These are phyloP conservation scores for Tetraselmis striata DNA, from an alignment of 139 green algal species.

Conservation along the genomic window DNA sequence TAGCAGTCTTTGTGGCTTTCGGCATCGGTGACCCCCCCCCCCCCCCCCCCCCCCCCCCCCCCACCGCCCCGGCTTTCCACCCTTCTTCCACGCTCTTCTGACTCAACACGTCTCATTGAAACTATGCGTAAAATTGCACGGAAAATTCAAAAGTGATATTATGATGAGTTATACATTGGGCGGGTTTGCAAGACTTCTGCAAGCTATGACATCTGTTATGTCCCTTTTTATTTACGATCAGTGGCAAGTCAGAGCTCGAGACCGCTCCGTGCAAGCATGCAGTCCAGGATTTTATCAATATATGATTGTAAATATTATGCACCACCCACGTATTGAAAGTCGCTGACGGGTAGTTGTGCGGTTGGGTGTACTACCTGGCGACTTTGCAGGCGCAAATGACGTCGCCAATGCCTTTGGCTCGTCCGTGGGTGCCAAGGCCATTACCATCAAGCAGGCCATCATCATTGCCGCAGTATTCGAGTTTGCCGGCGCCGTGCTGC, in stretches of 20 bases:
- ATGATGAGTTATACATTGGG: background rate
- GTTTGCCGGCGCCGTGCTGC: slow-evolving; percentile 32
- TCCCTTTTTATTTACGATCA: background rate
- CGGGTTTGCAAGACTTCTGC: background rate
- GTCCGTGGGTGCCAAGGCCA: slow-evolving; percentile 25
- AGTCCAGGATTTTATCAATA: too few relatives aligned
- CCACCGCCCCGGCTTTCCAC: too few relatives aligned
- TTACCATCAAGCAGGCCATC: slow-evolving; percentile 32
- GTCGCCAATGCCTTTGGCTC: slow-evolving; percentile 39
- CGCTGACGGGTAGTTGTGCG: background rate
- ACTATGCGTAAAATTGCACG: too few relatives aligned
- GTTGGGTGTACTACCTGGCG: too few relatives aligned
- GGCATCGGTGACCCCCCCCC: too few relatives aligned
- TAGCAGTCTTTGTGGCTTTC: too few relatives aligned
- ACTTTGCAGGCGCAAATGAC: slow-evolving; percentile 20
- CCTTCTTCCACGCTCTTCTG: too few relatives aligned
- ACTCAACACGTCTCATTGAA: too few relatives aligned
- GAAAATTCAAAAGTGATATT: too few relatives aligned
- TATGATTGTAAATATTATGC: background rate
- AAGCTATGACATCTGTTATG: background rate
- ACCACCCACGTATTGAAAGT: background rate
- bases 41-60: too few relatives aligned
- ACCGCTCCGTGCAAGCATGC: background rate
- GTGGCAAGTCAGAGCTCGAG: background rate
- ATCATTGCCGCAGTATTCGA: slow-evolving; percentile 37